Evolutionary conservation across 805 yeast species (phyloP).

Genomic region (Yarrowia alimentaria): DNA sequence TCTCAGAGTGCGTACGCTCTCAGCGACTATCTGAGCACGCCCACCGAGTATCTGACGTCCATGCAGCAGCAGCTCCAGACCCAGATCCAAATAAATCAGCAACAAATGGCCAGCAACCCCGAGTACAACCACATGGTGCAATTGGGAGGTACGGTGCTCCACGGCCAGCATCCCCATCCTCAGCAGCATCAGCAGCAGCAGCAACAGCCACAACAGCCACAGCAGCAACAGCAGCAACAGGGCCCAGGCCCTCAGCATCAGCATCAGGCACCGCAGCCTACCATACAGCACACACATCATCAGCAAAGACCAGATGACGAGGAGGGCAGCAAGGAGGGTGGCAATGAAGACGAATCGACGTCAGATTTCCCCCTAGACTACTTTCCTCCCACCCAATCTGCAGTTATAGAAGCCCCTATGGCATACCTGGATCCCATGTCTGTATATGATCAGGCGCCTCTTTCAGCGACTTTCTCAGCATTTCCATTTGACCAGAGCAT

Average conservation of each 20-base stretch:
- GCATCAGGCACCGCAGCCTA: constrained; percentile 2
- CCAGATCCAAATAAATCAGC: constrained; percentile 21
- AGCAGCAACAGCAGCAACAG: not conserved
- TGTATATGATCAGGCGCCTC: constrained; percentile 5
- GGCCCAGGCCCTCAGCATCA: not conserved
- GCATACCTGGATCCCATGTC: constrained; percentile 5
- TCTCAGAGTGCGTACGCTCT: constrained; percentile 17
- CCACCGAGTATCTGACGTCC: constrained; percentile 27
- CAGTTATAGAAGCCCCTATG: constrained; percentile 25
- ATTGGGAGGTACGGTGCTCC: constrained; percentile 5
- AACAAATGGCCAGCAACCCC: constrained; percentile 19
- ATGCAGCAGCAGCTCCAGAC: constrained; percentile 25
- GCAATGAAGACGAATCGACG: constrained; percentile 10
- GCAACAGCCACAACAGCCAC: not conserved
- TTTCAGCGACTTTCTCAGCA: constrained; percentile 10
- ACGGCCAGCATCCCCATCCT: constrained; percentile 7
- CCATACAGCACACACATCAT: not conserved
- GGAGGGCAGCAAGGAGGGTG: no score
- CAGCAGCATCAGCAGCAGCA: not conserved
- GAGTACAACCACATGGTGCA: constrained; percentile 23
- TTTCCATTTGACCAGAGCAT: constrained; percentile 22
- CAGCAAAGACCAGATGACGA: not conserved
- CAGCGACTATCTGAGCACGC: constrained; percentile 26
- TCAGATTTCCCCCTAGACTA: constrained; percentile 37
- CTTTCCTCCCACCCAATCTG: constrained; percentile 29